Evolutionary conservation across 1,284 basidiomycete species (phyloP), one percentile per base, ranked within the genome.

Genomic region (Malassezia brasiliensis): DNA sequence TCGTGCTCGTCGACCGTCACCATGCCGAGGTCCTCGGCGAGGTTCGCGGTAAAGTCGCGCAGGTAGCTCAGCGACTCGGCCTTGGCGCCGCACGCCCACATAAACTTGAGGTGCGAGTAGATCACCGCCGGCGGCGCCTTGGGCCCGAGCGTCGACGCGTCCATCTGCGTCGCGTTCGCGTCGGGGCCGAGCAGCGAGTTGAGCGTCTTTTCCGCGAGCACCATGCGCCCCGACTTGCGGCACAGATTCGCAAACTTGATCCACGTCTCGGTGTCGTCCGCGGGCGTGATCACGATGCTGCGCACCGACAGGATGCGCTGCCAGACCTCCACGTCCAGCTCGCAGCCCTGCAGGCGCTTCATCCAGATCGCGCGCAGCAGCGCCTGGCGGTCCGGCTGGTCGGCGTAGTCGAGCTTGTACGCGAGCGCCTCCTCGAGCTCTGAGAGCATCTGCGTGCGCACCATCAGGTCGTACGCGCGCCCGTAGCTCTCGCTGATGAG

Each of bases 281-380:
- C 87, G 0, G 94, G 94, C 42, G 84, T 88, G 31, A 96, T 79
- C 20, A 99, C 91, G 47, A 98, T 81, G 0, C 90, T 90, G 56
- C 94, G 84, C 37, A 99, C 90, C 78, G 96, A 93, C 15, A 99
- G 78, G 46, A 98, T 90, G 20, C 93, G 84, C 77, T 98, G 94
- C 94, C 94, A 99, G 4, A 96, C 90, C 76, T 99, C 94, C 17
- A 98, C 94, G 65, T 98, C 94, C 15, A 90, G 88, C 74, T 98
- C 91, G 76, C 93, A 96, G 2, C 91, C 94, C 78, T 90, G 86
- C 39, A 99, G 77, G 58, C 88, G 90, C 66, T 62, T 65, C 58
- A 62, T 60, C 59, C 56, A 64, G 12, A 69, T 73, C 9, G 64
- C 55, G 2, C 72, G 67, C 49, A 74, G 73, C 32, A 69, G 72